Evolutionary conservation across 2,329 filamentous ascomycete species (phyloP).

Genomic region (Paecilomyces sp.): DNA sequence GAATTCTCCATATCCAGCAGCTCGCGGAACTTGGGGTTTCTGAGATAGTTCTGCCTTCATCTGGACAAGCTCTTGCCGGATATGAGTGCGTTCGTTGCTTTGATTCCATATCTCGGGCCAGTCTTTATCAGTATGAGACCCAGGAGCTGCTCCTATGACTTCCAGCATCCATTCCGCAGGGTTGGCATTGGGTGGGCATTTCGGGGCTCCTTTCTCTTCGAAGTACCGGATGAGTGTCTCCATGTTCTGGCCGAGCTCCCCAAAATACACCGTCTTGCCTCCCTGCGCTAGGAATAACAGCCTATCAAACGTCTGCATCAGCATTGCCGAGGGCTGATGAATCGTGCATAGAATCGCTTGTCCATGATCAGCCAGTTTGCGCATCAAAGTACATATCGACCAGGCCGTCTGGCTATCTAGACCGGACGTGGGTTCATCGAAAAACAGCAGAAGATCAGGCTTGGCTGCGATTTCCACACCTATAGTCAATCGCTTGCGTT

Average conservation of each 20-base stretch:
- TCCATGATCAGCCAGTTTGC: slow-evolving; percentile 82
- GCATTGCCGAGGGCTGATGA: slow-evolving; percentile 87
- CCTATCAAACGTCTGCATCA: slow-evolving; percentile 77
- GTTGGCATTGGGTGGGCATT: slow-evolving; percentile 57
- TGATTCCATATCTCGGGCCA: slow-evolving; percentile 59
- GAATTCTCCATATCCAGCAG: slow-evolving; percentile 62
- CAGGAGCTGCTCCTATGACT: slow-evolving; percentile 54
- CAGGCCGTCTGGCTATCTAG: slow-evolving; percentile 90
- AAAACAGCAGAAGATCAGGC: slow-evolving; percentile 79
- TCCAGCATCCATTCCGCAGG: slow-evolving; percentile 71
- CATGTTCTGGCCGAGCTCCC: slow-evolving; percentile 56
- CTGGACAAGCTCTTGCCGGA: slow-evolving; percentile 43
- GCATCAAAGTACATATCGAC: slow-evolving; percentile 80
- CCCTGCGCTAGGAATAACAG: slow-evolving; percentile 58
- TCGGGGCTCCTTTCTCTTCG: slow-evolving; percentile 54
- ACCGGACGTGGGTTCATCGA: slow-evolving; percentile 92
- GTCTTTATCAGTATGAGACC: slow-evolving; percentile 56
- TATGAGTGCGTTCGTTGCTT: slow-evolving; percentile 54
- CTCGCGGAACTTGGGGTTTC: slow-evolving; percentile 36
- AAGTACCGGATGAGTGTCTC: slow-evolving; percentile 57
- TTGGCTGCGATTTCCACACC: slow-evolving; percentile 94
- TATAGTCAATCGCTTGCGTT: slow-evolving; percentile 74
- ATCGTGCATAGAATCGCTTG: slow-evolving; percentile 96
- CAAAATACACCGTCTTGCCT: slow-evolving; percentile 63
- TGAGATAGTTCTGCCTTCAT: slow-evolving; percentile 37